These are phyloP conservation scores for Fusarium scirpi DNA, from an alignment of 2,329 filamentous ascomycete species.

Conservation along the genomic window DNA sequence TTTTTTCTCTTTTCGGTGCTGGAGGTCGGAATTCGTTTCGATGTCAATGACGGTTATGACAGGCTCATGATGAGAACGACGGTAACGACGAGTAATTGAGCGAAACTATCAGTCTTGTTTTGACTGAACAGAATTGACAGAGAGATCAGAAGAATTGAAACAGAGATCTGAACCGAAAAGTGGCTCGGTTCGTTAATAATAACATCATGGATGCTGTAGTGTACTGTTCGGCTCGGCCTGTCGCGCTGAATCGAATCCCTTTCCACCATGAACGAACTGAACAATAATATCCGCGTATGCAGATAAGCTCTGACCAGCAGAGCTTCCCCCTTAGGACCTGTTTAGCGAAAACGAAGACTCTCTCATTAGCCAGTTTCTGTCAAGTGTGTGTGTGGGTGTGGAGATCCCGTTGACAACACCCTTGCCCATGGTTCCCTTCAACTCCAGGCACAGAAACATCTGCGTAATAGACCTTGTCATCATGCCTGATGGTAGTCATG, in stretches of 20 bases:
- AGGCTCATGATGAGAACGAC: constrained; percentile 5
- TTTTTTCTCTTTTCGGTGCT: background rate
- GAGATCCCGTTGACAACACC: constrained; percentile 20
- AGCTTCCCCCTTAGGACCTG: background rate
- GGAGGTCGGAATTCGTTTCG: constrained; percentile 7
- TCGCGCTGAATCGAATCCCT: constrained; percentile 18
- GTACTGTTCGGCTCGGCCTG: constrained; percentile 28
- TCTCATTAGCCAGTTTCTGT: constrained; percentile 27
- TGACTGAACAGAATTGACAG: background rate
- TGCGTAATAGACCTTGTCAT: constrained; percentile 9
- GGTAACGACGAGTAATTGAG: background rate
- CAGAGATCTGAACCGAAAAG: background rate
- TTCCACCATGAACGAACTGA: background rate
- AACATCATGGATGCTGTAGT: constrained; percentile 18
- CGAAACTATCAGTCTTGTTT: background rate
- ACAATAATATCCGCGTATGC: constrained; percentile 25
- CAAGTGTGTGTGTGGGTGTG: constrained; percentile 15
- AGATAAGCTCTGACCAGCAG: constrained; percentile 20
- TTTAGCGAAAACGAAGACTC: constrained; percentile 16
- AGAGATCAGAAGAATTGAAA: background rate
- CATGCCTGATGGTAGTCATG: constrained; percentile 2
- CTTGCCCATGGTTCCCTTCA: constrained; percentile 7
- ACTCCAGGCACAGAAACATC: constrained; percentile 15
- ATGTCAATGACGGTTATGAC: constrained; percentile 32
- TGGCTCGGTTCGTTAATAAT: constrained; percentile 21